phyloP scores from a whole-genome alignment of 805 yeast species.

The Candida verbasci region DNA sequence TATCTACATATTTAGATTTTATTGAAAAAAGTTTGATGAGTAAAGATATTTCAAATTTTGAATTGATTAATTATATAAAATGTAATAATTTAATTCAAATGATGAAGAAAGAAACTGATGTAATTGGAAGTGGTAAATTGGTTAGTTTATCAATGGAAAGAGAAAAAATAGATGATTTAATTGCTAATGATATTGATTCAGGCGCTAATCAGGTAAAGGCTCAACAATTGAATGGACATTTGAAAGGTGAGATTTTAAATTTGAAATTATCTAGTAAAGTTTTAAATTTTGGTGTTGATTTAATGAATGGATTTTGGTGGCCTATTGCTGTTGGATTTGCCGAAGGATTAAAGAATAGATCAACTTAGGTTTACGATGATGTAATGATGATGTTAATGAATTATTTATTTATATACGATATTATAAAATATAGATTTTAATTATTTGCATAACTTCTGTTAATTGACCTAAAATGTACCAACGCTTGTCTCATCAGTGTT shows the following conservation, averaged over 20 bases:
- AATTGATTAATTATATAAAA: conserved; percentile 45
- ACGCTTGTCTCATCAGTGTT: too few species aligned
- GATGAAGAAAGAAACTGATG: conserved; percentile 22
- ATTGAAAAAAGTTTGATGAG: conserved; percentile 39
- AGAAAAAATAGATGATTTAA: conserved; percentile 8
- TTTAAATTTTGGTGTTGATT: conserved; percentile 66
- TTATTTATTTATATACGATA: not conserved
- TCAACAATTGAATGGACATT: conserved; percentile 39
- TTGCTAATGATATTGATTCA: conserved; percentile 3
- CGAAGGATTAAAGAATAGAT: conserved; percentile 67
- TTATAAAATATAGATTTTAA: too few species aligned
- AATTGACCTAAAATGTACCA: too few species aligned
- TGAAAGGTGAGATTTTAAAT: conserved; percentile 41
- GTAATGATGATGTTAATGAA: not conserved
- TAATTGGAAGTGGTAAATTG: conserved; percentile 44
- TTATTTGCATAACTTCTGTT: too few species aligned
- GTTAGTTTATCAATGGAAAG: conserved; percentile 26
- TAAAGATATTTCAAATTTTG: conserved; percentile 10
- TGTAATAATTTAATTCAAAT: conserved; percentile 60
- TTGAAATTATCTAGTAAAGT: conserved; percentile 54
- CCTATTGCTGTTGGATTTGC: conserved; percentile 77
- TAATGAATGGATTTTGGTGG: conserved; percentile 84
- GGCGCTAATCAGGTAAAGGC: conserved; percentile 16
- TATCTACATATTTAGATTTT: conserved; percentile 57
- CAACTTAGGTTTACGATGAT: conserved; percentile 18